Evolutionary conservation across 2,329 filamentous ascomycete genomes (phyloP).

Genomic region (Sporothrix mexicana): DNA sequence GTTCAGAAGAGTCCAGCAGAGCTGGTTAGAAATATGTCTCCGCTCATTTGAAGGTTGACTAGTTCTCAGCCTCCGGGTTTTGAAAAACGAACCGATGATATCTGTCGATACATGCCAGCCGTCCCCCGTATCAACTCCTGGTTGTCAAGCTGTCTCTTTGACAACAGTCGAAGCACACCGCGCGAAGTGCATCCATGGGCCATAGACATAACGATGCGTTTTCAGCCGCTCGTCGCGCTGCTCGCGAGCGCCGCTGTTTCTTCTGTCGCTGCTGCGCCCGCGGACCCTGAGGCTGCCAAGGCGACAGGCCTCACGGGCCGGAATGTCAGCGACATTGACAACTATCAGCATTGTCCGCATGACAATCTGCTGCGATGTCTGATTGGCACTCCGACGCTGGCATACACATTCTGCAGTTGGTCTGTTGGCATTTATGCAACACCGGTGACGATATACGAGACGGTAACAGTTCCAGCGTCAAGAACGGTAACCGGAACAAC

Average conservation of each 20-base stretch:
- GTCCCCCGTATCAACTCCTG: not conserved
- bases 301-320: not conserved
- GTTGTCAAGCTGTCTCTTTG: not conserved
- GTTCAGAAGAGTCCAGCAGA: no score
- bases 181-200: slow-evolving; percentile 5
- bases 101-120: not conserved
- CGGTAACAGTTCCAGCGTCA: slow-evolving; percentile 28
- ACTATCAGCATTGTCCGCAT: slow-evolving; percentile 34
- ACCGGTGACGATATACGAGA: slow-evolving; percentile 30
- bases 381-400: slow-evolving; percentile 31
- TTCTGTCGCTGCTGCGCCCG: not conserved
- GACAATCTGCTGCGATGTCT: slow-evolving; percentile 35
- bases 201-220: slow-evolving; percentile 30
- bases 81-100: not conserved
- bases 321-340: not conserved
- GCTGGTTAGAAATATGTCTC: not conserved
- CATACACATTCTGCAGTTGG: slow-evolving; percentile 36
- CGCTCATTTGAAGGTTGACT: not conserved
- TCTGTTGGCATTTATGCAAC: slow-evolving; percentile 34
- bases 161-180: not conserved
- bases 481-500: not conserved
- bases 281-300: not conserved
- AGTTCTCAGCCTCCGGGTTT: not conserved
- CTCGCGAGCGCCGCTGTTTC: slow-evolving; percentile 7
- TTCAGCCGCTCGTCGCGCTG: slow-evolving; percentile 30